Percentiles rank a stretch among this genome's conserved stretches.
These are phyloP conservation scores for Coelastrella sp. DNA, from an alignment of 139 green algal genomes.

Conservation along the genomic window DNA sequence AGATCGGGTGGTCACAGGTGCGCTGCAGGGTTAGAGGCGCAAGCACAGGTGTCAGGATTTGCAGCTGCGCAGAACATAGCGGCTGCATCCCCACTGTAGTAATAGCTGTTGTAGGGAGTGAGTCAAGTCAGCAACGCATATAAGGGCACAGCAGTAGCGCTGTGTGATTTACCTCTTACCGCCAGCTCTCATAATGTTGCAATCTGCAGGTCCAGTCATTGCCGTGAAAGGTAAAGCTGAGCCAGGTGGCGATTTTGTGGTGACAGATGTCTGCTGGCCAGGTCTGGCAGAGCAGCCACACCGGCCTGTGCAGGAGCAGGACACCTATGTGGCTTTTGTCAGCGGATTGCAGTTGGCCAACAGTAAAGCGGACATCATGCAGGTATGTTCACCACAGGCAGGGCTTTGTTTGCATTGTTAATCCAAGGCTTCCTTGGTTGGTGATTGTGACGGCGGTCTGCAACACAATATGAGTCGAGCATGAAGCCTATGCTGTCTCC, in stretches of 20 bases:
- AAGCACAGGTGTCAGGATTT: too few species aligned
- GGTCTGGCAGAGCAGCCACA: slow-evolving; percentile 60
- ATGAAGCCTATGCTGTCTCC: too few species aligned
- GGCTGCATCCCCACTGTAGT: too few species aligned
- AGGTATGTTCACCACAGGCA: neutral
- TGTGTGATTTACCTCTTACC: too few species aligned
- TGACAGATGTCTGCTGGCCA: slow-evolving; percentile 67
- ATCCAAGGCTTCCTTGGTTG: too few species aligned
- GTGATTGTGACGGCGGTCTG: too few species aligned
- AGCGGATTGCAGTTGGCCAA: slow-evolving; percentile 91
- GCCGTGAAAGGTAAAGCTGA: slow-evolving; percentile 80
- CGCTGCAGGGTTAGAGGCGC: neutral
- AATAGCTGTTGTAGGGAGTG: too few species aligned
- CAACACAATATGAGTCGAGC: too few species aligned
- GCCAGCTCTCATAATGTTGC: neutral
- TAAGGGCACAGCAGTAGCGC: too few species aligned
- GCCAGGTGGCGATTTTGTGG: slow-evolving; percentile 82
- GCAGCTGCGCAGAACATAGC: too few species aligned
- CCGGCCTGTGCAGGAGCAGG: slow-evolving; percentile 48
- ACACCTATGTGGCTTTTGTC: slow-evolving; percentile 91
- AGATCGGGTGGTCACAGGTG: slow-evolving; percentile 80
- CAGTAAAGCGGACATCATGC: slow-evolving; percentile 44
- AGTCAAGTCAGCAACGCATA: too few species aligned
- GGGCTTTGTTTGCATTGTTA: too few species aligned
- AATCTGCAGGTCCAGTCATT: slow-evolving; percentile 80